phyloP scores from a whole-genome alignment of 1,284 basidiomycete genomes.

The Melampsora larici-populina region DNA sequence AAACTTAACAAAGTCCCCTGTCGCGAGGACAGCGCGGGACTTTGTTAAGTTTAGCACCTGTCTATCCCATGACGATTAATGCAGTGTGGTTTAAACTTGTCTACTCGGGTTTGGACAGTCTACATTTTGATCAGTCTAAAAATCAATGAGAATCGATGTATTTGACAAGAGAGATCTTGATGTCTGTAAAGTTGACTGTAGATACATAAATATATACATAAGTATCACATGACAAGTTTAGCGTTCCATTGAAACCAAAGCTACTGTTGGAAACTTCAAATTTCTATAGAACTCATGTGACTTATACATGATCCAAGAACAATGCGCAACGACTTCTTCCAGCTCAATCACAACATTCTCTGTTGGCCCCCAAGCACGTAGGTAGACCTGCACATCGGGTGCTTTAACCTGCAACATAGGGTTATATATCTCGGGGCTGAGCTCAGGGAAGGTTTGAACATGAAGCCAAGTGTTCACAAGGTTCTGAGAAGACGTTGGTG shows the following conservation, averaged over 20 bases:
- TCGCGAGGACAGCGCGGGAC: too few species aligned
- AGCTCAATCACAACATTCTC: background rate
- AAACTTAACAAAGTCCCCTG: too few species aligned
- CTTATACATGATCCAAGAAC: slow-evolving; percentile 37
- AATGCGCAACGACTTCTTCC: slow-evolving; percentile 23
- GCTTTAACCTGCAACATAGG: background rate
- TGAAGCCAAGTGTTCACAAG: background rate
- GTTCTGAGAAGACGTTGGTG: background rate
- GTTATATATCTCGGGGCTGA: background rate
- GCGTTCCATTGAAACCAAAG: background rate
- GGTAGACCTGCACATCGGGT: background rate
- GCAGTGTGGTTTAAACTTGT: too few species aligned
- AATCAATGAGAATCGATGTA: too few species aligned
- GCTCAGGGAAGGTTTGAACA: background rate
- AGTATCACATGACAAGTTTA: too few species aligned
- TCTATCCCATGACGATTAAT: too few species aligned
- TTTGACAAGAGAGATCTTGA: too few species aligned
- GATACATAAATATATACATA: too few species aligned
- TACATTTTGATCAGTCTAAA: too few species aligned
- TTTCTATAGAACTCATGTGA: background rate
- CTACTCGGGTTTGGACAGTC: too few species aligned
- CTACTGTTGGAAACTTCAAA: slow-evolving; percentile 2
- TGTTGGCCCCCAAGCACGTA: background rate
- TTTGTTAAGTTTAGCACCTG: too few species aligned
- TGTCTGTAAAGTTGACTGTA: too few species aligned